Base-by-base conservation (phyloP, 805 yeast species). In the Metschnikowia vanudenii region DNA sequence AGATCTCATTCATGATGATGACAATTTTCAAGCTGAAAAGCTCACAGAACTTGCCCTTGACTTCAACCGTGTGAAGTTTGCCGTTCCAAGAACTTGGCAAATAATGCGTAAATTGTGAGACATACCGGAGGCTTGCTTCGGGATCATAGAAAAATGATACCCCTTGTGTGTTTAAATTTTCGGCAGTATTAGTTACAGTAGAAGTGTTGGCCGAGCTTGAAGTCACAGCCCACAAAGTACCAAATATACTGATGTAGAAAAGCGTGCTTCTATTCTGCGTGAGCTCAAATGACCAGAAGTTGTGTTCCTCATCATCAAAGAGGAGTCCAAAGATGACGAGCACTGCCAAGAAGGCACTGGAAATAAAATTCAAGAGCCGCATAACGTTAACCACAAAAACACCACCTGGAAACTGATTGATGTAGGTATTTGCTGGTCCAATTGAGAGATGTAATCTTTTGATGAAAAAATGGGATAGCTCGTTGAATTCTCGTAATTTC, bases 401-500 rank as follows among this genome's bases (percentile, higher is more conserved):
- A 51, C 88, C 95, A 41, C 88, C 84, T 1, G 99, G 99, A 60
- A 94, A 94, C 62, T 91, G 97, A 53, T 89, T 82, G 45, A 94
- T 80, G 61, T 94, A 94, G 16, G 82, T 78, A 36, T 86, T 78
- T 0, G 98, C 96, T 5, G 90, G 82, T 13, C 80, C 86, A 26
- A 81, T 78, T 42, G 97, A 88, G 50, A 88, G 67, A 39, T 82
- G 87, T 34, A 94, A 67, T 41, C 99, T 73, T 55, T 84, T 82
- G 46, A 82, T 81, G 66, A 94, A 94, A 22, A 92, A 75, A 64
- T 94, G 99, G 37, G 88, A 88, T 8, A 94, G 73, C 61, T 94
- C 99, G 64, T 94, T 94, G 61, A 86, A 88, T 59, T 94, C 99
- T 46, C 99, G 73, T 58, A 94, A 78, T 61, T 85, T 88, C 98